A percentile compares a stretch with the other conserved stretches of the same genome.
These are phyloP conservation scores for Termitomyces sp. DNA, from an alignment of 768 basidiomycete species.

Conservation along the genomic window DNA sequence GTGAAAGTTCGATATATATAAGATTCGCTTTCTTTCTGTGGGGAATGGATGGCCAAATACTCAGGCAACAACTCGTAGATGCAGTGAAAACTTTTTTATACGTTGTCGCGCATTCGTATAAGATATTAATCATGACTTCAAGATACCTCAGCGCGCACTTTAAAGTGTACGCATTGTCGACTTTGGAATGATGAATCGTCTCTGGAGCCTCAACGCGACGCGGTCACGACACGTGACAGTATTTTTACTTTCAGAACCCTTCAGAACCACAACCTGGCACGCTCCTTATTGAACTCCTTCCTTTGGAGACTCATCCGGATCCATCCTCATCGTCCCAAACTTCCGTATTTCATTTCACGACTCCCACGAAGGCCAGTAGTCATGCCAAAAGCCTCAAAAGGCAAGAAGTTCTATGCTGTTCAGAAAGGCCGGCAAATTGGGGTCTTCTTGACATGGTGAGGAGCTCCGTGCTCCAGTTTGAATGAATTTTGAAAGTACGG, in stretches of 20 bases:
- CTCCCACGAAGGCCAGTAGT: not conserved
- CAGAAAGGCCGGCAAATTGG: conserved; percentile 57
- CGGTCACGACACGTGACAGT: conserved; percentile 5
- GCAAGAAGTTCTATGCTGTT: conserved; percentile 65
- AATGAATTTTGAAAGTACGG: not conserved
- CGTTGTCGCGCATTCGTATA: not conserved
- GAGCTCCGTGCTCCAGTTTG: conserved; percentile 1
- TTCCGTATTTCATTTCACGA: not conserved
- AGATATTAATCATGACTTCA: not conserved
- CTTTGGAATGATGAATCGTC: not conserved
- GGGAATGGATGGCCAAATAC: not conserved
- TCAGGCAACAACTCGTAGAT: not conserved
- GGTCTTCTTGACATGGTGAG: conserved; percentile 66
- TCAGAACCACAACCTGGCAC: conserved; percentile 8
- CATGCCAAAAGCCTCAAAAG: conserved; percentile 27
- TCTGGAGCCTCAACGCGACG: not conserved
- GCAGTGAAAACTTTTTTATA: not conserved
- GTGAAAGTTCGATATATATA: too few species aligned
- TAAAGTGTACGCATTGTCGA: not conserved
- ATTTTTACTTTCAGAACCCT: not conserved
- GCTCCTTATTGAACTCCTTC: conserved; percentile 1
- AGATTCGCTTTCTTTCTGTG: not conserved
- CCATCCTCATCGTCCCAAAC: conserved; percentile 2
- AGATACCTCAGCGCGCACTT: not conserved
- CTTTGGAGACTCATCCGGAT: conserved; percentile 2